Evolutionary conservation across 73 alveolate species (phyloP), one percentile per base, ranked within the genome.

Genomic region (Paraurostyla sp.): DNA sequence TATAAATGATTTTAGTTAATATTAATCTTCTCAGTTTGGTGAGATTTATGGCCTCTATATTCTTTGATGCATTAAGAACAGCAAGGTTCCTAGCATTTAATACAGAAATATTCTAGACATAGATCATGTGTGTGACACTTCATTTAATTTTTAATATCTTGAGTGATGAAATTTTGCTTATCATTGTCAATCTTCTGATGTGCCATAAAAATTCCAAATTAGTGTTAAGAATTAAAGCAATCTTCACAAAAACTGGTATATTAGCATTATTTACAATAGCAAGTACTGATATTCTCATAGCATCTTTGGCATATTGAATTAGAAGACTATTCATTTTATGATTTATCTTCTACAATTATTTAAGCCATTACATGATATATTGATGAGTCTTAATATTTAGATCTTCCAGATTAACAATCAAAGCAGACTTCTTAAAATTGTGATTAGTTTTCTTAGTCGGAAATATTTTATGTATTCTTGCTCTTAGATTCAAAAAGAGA

Each of bases 41-140:
- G 80, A 27, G 80, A 62, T 32, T 62, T 62, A 62, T 62, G 80
- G 16, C 80, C 32, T 32, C 80, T 4, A 62, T 62, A 62, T 62
- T 62, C 80, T 32, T 50, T 62, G 7, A 62, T 33, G 51, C 80
- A 62, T 62, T 62, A 32, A 6, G 15, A 13, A 62, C 80, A 62
- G 27, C 16, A 13, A 27, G 3, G 6, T 32, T 62, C 80, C 16
- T 62, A n/a, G 23, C 80, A 62, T 36, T 62, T 62, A 7, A 15
- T 6, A 33, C 80, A 62, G 27, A 25, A 62, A 62, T 15, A 36
- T 62, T 62, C 46, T 6, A 62, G 27, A 4, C 15, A 32, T 4
- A 32, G 46, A 36, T 29, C 51, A 62, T 62, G 80, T 16, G 3
- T 4, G 22, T 62, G 30, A 23, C 80, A 62, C 30, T 15, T 11